Conservation (phyloP, 2,329 filamentous ascomycete species). For the Cladosporium cucumerinum region DNA sequence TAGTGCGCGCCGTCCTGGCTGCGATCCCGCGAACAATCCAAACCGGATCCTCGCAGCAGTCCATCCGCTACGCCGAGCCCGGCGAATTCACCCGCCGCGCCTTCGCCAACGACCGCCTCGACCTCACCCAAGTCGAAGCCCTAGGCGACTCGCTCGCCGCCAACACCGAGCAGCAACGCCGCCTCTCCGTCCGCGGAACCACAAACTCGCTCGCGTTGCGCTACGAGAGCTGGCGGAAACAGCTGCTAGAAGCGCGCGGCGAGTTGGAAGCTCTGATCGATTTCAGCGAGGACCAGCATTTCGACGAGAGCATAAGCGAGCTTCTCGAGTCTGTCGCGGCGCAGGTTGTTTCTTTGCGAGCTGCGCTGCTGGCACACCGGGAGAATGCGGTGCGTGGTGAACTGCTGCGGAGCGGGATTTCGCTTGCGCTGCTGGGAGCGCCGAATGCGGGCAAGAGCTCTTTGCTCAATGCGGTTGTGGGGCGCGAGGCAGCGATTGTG, state of each 20-base stretch:
- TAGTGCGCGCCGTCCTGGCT: constrained; percentile 77
- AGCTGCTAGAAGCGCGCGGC: constrained; percentile 75
- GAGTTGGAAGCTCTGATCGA: constrained; percentile 95
- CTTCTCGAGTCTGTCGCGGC: constrained; percentile 66
- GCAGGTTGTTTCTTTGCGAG: constrained; percentile 61
- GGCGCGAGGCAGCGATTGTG: constrained; percentile 91
- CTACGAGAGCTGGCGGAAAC: constrained; percentile 79
- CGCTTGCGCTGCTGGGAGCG: constrained; percentile 79
- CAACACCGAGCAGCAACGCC: constrained; percentile 88
- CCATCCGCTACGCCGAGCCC: constrained; percentile 82
- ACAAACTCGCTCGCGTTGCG: constrained; percentile 62
- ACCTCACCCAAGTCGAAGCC: constrained; percentile 76
- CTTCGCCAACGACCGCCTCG: constrained; percentile 80
- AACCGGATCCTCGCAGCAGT: constrained; percentile 7
- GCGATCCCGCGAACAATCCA: constrained; percentile 54
- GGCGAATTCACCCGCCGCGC: constrained; percentile 93
- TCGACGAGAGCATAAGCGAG: constrained; percentile 77
- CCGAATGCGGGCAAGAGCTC: constrained; percentile 96
- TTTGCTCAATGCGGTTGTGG: constrained; percentile 83
- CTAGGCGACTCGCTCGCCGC: constrained; percentile 59
- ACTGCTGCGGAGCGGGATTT: constrained; percentile 78
- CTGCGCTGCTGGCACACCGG: constrained; percentile 66
- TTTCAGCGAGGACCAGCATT: constrained; percentile 95
- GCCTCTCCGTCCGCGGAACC: constrained; percentile 75
- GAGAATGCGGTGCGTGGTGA: constrained; percentile 77